A percentile compares a stretch with the other conserved stretches of the same genome.
phyloP scores from a whole-genome alignment of 2,329 filamentous ascomycete genomes.

The Botrytis fragariae region DNA sequence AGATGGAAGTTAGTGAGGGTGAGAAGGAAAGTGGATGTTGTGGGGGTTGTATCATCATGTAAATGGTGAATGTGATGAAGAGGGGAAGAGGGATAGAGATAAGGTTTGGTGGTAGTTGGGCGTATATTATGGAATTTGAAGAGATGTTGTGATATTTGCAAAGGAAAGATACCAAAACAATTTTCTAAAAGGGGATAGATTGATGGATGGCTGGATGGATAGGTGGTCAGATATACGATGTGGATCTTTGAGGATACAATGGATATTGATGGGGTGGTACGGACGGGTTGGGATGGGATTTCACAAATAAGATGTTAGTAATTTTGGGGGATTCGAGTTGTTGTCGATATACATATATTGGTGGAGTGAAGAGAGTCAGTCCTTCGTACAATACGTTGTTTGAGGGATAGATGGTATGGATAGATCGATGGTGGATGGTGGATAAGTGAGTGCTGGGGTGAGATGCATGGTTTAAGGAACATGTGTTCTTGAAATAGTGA shows the following conservation, averaged over 20 bases:
- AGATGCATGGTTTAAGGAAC: neutral
- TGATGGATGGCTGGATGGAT: conserved; percentile 8
- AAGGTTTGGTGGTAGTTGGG: conserved; percentile 8
- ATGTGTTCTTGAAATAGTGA: neutral
- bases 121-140: conserved; percentile 9
- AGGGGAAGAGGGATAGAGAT: neutral
- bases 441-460: neutral
- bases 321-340: neutral
- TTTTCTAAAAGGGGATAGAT: neutral
- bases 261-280: conserved; percentile 9
- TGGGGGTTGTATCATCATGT: conserved; percentile 75
- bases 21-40: conserved; percentile 71
- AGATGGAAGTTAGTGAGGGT: conserved; percentile 76
- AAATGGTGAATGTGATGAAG: conserved; percentile 39
- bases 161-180: conserved; percentile 18
- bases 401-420: neutral
- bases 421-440: neutral
- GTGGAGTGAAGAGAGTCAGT: neutral
- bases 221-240: neutral
- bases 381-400: neutral
- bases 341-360: neutral
- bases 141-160: conserved; percentile 12
- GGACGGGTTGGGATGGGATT: conserved; percentile 9
- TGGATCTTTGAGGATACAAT: conserved; percentile 14
- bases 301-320: conserved; percentile 15